phyloP scores from a whole-genome alignment of 1,284 basidiomycete species.

The Microbotryum saponariae region DNA sequence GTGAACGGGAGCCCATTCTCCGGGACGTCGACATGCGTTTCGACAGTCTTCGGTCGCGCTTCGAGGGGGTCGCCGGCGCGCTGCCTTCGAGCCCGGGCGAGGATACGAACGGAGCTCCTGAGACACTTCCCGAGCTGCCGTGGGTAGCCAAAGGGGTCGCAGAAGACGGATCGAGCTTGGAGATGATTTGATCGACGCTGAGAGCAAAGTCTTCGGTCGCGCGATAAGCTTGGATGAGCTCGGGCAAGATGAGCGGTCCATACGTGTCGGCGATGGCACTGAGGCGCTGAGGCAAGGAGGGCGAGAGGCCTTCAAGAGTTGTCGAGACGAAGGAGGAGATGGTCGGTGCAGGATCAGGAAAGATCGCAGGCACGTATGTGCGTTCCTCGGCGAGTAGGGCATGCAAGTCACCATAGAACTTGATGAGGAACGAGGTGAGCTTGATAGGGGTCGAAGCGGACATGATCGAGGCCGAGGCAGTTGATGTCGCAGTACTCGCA shows the following conservation, averaged over 20 bases:
- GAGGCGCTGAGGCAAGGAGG: slow-evolving; percentile 69
- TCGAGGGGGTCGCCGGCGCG: slow-evolving; percentile 37
- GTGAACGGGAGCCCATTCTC: slow-evolving; percentile 38
- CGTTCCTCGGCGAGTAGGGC: slow-evolving; percentile 62
- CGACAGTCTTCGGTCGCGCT: slow-evolving; percentile 49
- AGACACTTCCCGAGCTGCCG: slow-evolving; percentile 6
- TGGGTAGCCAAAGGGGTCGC: slow-evolving; percentile 1
- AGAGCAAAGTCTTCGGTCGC: slow-evolving; percentile 72
- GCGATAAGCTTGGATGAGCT: slow-evolving; percentile 62
- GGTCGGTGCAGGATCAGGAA: slow-evolving; percentile 64
- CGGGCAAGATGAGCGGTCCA: slow-evolving; percentile 55
- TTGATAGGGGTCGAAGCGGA: slow-evolving; percentile 23
- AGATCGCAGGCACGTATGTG: slow-evolving; percentile 66
- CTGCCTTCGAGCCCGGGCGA: slow-evolving; percentile 13
- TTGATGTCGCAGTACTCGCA: neutral
- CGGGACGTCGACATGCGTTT: slow-evolving; percentile 60
- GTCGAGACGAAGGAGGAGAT: slow-evolving; percentile 72
- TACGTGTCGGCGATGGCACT: slow-evolving; percentile 57
- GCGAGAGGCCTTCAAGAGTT: slow-evolving; percentile 64
- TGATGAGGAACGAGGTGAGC: slow-evolving; percentile 61
- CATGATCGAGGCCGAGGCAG: slow-evolving; percentile 1
- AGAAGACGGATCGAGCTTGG: slow-evolving; percentile 29
- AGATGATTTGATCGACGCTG: slow-evolving; percentile 59
- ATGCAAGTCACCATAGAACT: slow-evolving; percentile 64
- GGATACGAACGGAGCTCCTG: too few species aligned